Conservation (phyloP, 805 yeast species). For the Saccharomycopsis malanga region DNA sequence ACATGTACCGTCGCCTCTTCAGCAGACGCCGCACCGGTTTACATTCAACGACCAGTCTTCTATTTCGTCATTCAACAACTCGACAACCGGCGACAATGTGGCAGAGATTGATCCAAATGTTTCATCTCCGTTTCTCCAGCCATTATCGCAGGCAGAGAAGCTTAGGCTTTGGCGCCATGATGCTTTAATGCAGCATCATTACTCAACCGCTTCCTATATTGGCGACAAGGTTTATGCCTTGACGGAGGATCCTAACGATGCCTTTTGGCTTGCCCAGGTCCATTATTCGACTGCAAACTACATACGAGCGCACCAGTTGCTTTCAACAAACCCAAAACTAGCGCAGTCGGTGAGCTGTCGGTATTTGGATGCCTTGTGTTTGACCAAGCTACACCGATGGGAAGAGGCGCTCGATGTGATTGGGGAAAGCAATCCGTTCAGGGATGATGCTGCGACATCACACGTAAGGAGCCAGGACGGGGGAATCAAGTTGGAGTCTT, state of each 20-base stretch:
- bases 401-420: conserved; percentile 85
- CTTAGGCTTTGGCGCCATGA: conserved; percentile 90
- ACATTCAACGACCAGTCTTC: conserved; percentile 15
- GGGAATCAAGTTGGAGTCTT: conserved; percentile 80
- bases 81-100: conserved; percentile 4
- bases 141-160: conserved; percentile 73
- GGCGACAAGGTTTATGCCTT: conserved; percentile 85
- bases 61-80: conserved; percentile 5
- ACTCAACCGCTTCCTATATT: conserved; percentile 79
- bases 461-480: conserved; percentile 54
- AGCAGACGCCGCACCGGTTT: conserved; percentile 20
- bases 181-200: conserved; percentile 87
- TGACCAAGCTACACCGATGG: conserved; percentile 65
- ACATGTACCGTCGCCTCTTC: conserved; percentile 19
- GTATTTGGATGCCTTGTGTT: conserved; percentile 69
- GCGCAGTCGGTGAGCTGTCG: conserved; percentile 63
- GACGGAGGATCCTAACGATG: conserved; percentile 85
- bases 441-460: conserved; percentile 24
- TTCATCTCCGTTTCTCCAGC: conserved; percentile 27
- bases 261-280: conserved; percentile 94
- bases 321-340: conserved; percentile 48
- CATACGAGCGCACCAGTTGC: conserved; percentile 67
- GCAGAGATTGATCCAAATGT: conserved; percentile 1
- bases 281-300: conserved; percentile 70
- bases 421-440: conserved; percentile 76